phyloP scores from a whole-genome alignment of 2,329 filamentous ascomycete species.

The Fragosphaeria purpurea region DNA sequence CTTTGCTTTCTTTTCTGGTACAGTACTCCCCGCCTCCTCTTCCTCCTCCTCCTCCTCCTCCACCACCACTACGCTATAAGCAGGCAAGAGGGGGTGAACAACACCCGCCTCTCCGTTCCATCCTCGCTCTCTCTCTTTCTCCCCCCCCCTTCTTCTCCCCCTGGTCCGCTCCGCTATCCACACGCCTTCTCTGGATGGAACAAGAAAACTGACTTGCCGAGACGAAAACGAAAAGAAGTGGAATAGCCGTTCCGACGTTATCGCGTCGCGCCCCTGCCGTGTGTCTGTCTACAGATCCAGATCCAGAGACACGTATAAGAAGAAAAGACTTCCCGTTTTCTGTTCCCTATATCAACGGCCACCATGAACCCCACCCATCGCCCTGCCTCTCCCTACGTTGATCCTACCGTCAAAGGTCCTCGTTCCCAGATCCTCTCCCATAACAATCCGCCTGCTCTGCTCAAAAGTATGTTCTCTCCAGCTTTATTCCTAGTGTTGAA shows the following conservation, averaged over 20 bases:
- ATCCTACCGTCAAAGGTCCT: slow-evolving; percentile 34
- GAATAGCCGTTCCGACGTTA: slow-evolving; percentile 8
- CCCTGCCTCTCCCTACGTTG: slow-evolving; percentile 34
- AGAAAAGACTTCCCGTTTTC: too few relatives aligned
- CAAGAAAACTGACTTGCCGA: slow-evolving; percentile 5
- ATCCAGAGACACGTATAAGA: neutral
- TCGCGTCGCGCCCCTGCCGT: neutral
- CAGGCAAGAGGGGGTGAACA: neutral
- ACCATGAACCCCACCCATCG: slow-evolving; percentile 31
- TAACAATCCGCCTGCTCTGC: slow-evolving; percentile 15
- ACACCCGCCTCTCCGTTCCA: neutral
- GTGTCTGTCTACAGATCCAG: neutral
- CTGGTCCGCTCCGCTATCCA: neutral
- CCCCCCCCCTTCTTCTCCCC: neutral
- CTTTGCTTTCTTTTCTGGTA: too few relatives aligned
- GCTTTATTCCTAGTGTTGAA: too few relatives aligned
- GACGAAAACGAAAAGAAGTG: slow-evolving; percentile 5
- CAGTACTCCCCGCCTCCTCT: neutral
- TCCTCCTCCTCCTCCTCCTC: neutral
- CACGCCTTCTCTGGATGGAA: neutral
- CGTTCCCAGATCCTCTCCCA: slow-evolving; percentile 29
- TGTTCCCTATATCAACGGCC: slow-evolving; percentile 18
- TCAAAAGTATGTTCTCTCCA: slow-evolving; percentile 21
- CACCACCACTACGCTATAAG: neutral
- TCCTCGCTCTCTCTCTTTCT: neutral